A percentile compares a stretch with the other conserved stretches of the same genome.
Conservation (phyloP, 441 rosid genomes). For the Codiaeum variegatum region DNA sequence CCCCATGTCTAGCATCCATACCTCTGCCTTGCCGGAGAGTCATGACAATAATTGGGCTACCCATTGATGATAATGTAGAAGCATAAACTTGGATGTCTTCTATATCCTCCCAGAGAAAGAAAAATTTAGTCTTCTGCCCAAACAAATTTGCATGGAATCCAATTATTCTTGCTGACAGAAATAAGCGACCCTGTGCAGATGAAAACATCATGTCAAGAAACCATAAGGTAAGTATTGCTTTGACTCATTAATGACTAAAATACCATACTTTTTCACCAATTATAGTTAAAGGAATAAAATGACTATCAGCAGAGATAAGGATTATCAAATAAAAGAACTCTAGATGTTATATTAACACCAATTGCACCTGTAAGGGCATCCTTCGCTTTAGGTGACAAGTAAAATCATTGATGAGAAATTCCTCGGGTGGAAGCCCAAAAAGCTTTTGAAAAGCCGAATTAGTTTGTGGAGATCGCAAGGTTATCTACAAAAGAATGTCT, state of each 20-base stretch:
- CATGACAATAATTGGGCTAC: constrained; percentile 77
- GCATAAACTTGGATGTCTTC: constrained; percentile 77
- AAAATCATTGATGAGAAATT: constrained; percentile 94
- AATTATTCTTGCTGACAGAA: constrained; percentile 86
- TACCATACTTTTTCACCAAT: neutral
- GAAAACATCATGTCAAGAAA: constrained; percentile 21
- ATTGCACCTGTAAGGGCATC: constrained; percentile 86
- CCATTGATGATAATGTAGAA: constrained; percentile 88
- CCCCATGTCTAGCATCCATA: constrained; percentile 85
- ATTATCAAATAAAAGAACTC: neutral
- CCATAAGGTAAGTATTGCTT: constrained; percentile 1
- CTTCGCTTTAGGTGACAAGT: constrained; percentile 92
- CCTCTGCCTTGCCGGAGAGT: constrained; percentile 81
- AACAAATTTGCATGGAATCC: constrained; percentile 91
- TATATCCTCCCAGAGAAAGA: constrained; percentile 96
- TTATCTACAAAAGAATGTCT: constrained; percentile 50
- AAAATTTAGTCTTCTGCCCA: constrained; percentile 87
- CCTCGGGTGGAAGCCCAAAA: constrained; percentile 88
- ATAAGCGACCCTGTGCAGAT: constrained; percentile 77
- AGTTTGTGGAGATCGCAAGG: constrained; percentile 88
- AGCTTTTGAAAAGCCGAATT: constrained; percentile 97
- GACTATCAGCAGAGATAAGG: constrained; percentile 6
- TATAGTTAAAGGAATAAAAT: constrained; percentile 6
- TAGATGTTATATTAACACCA: constrained; percentile 17
- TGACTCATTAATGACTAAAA: neutral